Evolutionary conservation across 352 stramenopile species (phyloP), one percentile per base, ranked within the genome.

Genomic region (Phytophthora crassamura): DNA sequence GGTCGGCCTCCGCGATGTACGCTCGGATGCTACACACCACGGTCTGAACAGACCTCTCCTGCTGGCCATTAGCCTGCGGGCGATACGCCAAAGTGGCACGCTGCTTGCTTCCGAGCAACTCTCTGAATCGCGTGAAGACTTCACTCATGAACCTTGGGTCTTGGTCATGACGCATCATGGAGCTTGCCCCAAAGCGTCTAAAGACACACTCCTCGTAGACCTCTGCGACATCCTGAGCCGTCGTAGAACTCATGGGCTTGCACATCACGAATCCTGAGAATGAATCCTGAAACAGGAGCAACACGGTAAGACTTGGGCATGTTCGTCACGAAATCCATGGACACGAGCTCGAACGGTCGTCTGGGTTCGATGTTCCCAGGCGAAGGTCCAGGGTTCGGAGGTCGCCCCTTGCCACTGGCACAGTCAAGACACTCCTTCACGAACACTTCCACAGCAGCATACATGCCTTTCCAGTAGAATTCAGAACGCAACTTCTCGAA

Each of bases 401-500:
- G 45, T 4, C 25, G 6, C 45, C 45, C 45, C 28, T 39, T 51
- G 14, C 20, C 45, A 22, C 20, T 38, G 11, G 45, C 45, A 12
- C 20, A 51, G 11, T 51, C 25, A 6, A 51, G 1, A 35, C 42
- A 50, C 22, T 50, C 42, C 4, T 22, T 51, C 30, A 18, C 12
- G 14, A 7, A 38, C 30, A 36, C 18, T 22, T 40, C 49, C 3
- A 38, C 45, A 11, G 36, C 45, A 2, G 22, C 25, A 6, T 51
- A 62, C 41, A 62, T 62, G 1, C 54, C 18, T 1, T 14, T 5
- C 54, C 42, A 54, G 15, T 39, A 62, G 14, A 62, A 54, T 5
- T 53, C 54, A 11, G 40, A 62, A n/a, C 41, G 54, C 5, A 62
- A 10, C 15, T 33, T 46, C 14, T 62, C 54, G 47, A 48, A 54